Base-by-base conservation (phyloP, 805 yeast genomes). In the Ogataea nakhonphanomensis region DNA sequence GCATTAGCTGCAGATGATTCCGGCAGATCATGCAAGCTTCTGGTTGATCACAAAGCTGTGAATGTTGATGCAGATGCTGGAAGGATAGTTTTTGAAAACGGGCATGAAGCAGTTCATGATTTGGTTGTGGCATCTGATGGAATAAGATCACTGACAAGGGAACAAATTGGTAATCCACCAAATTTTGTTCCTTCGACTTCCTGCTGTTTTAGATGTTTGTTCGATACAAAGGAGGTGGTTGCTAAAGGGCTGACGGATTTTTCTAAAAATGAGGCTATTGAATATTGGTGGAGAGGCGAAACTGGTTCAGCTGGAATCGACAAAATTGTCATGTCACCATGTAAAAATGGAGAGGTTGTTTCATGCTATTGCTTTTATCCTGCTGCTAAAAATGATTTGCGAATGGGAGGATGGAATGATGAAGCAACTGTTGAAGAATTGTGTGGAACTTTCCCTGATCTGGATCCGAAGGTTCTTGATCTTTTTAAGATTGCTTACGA, bases 71-170 rank as follows among this genome's bases (percentile, higher is more conserved):
- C 46, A 39, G 36, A 62, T 40, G 33, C 48, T 40, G 48, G 62
- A 41, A 31, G 46, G 41, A 47, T 58, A 13, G 30, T 25, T n/a
- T 55, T 59, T 33, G 60, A 55, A 30, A 57, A 55, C 35, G 65
- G 64, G 1, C 39, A 13, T 6, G 41, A 33, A n/a, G 41, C 43
- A 3, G 28, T 36, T 6, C 61, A 43, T 27, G 66, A 61, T 36
- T 50, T 61, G 42, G 43, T 61, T 13, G 48, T 61, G 32, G 63
- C 61, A 24, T 62, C 64, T 12, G 65, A 61, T 36, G 65, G 65
- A 17, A 58, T 59, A 24, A 37, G 64, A 33, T 50, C 61, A 5
- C 33, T 41, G 11, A 49, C 54, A 2, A 46, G 55, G 34, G 52
- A 48, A n/a, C 49, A 48, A 31, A 38, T 54, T 30, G 61, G 61